phyloP scores from a whole-genome alignment of 345 rosid species.

The Orychophragmus violaceus region DNA sequence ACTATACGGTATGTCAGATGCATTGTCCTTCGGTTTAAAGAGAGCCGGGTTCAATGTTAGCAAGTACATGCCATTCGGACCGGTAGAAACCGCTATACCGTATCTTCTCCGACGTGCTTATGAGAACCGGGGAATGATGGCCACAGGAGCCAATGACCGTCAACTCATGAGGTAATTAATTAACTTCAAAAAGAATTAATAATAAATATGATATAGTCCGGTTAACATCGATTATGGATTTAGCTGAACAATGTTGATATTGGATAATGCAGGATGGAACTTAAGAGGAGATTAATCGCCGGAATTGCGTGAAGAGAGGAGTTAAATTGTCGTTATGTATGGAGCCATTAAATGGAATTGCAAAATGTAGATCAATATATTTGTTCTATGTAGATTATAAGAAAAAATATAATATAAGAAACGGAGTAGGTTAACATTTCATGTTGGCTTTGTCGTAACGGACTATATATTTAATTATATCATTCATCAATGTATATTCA shows the following conservation, averaged over 20 bases:
- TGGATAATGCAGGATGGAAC: conserved; percentile 51
- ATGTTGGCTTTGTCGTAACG: conserved; percentile 4
- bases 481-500: conserved; percentile 22
- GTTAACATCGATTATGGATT: not conserved
- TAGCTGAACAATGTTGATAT: not conserved
- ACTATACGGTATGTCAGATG: conserved; percentile 84
- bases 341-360: conserved; percentile 2
- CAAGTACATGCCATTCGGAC: conserved; percentile 86
- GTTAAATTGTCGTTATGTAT: not conserved
- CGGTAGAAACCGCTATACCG: conserved; percentile 62
- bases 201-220: not conserved
- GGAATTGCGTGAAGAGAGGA: conserved; percentile 26
- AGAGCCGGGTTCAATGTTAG: conserved; percentile 86
- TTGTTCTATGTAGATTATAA: conserved; percentile 23
- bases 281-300: conserved; percentile 50
- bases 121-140: conserved; percentile 77
- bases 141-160: conserved; percentile 59
- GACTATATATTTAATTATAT: not conserved
- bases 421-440: conserved; percentile 16
- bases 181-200: not conserved
- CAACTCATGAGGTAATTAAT: conserved; percentile 53
- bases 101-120: conserved; percentile 88
- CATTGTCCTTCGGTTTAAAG: conserved; percentile 62
- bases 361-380: conserved; percentile 24
- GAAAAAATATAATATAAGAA: not conserved